These are phyloP conservation scores for Penicillium sp. DNA, from an alignment of 2,329 filamentous ascomycete genomes.

Conservation along the genomic window DNA sequence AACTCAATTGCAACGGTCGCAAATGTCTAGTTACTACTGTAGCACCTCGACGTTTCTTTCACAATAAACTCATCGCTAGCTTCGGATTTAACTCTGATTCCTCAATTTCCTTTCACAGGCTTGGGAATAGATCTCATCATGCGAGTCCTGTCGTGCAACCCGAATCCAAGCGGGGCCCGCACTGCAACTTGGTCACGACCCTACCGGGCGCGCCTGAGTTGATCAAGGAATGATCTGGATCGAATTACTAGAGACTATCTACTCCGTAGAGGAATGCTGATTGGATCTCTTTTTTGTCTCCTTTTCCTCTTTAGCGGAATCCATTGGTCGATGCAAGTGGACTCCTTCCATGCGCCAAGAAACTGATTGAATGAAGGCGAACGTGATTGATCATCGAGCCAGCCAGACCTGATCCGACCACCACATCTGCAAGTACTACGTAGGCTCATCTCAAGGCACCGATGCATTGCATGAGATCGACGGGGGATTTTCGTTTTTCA, in stretches of 20 bases:
- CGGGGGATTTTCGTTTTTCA: neutral
- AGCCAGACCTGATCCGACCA: neutral
- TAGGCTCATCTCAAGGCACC: neutral
- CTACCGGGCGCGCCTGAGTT: neutral
- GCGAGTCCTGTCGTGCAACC: neutral
- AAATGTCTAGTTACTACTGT: neutral
- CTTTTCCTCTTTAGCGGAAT: neutral
- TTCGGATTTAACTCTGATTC: neutral
- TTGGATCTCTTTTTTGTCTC: neutral
- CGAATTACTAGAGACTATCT: too few relatives aligned
- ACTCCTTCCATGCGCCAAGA: neutral
- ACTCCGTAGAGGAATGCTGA: too few relatives aligned
- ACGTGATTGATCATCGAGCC: neutral
- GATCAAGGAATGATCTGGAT: too few relatives aligned
- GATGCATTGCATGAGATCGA: conserved; percentile 4
- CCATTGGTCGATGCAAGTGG: neutral
- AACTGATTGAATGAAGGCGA: neutral
- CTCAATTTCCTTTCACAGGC: neutral
- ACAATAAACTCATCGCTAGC: neutral
- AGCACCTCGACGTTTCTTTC: neutral
- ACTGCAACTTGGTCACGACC: neutral
- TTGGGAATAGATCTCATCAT: neutral
- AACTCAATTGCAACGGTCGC: neutral
- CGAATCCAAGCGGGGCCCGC: neutral
- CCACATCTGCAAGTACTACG: neutral